Conservation (phyloP, 2,329 filamentous ascomycete genomes). For the Knoxdaviesia proteae region DNA sequence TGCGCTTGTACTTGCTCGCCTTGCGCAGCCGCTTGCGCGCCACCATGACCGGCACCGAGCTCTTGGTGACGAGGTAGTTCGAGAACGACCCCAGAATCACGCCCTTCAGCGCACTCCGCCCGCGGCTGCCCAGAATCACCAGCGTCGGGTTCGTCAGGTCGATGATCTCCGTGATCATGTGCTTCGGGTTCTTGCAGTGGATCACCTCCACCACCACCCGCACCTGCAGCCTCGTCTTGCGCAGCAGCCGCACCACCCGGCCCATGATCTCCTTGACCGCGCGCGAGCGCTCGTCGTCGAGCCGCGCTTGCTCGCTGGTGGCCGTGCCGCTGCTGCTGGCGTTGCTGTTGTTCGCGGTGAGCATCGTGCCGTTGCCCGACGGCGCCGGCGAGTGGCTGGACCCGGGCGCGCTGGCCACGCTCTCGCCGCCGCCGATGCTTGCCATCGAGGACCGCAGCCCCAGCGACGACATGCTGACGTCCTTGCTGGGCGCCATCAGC, state of each 20-base stretch:
- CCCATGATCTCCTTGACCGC: constrained; percentile 73
- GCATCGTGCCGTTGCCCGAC: neutral
- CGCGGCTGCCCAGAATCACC: constrained; percentile 80
- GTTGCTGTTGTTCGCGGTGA: constrained; percentile 1
- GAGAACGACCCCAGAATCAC: constrained; percentile 91
- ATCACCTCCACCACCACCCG: constrained; percentile 88
- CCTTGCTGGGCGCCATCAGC: neutral
- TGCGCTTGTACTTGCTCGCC: constrained; percentile 58
- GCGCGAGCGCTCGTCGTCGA: constrained; percentile 60
- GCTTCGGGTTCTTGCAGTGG: constrained; percentile 93
- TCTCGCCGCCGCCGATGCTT: constrained; percentile 4
- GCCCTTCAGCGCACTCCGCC: constrained; percentile 79
- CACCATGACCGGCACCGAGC: constrained; percentile 93
- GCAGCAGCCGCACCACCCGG: constrained; percentile 61
- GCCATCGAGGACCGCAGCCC: constrained; percentile 10
- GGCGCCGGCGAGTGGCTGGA: constrained; percentile 4
- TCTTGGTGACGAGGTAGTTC: constrained; percentile 94
- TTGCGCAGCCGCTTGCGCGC: constrained; percentile 77
- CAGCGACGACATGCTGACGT: neutral
- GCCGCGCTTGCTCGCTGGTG: constrained; percentile 27
- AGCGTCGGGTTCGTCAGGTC: constrained; percentile 80
- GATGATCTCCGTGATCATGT: constrained; percentile 93
- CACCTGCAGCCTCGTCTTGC: constrained; percentile 83
- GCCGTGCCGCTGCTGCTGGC: constrained; percentile 6
- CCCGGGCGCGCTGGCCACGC: constrained; percentile 3